A percentile compares a stretch with the other conserved stretches of the same genome.
Conservation (phyloP, 108 stramenopile species). For the Skeletonema grethae region DNA sequence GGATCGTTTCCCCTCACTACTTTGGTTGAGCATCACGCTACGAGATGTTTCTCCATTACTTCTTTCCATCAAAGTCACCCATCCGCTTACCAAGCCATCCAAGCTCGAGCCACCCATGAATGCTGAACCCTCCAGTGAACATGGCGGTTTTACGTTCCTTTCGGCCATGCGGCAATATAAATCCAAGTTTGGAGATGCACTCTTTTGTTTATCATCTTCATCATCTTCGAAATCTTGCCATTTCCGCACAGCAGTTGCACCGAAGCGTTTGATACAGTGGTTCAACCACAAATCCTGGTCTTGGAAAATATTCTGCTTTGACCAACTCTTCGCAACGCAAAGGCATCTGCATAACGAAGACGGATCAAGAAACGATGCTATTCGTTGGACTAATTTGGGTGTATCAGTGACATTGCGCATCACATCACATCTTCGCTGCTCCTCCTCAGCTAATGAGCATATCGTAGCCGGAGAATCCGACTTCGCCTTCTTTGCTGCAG, state of each 20-base stretch:
- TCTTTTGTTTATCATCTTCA: constrained; percentile 42
- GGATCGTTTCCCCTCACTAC: constrained; percentile 23
- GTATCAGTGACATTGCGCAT: constrained; percentile 16
- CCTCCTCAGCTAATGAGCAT: not conserved
- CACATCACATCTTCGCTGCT: constrained; percentile 16
- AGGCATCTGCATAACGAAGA: constrained; percentile 52
- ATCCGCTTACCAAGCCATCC: constrained; percentile 60
- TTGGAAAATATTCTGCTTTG: constrained; percentile 47
- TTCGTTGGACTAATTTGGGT: constrained; percentile 14
- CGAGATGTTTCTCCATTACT: constrained; percentile 87
- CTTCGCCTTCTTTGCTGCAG: constrained; percentile 32
- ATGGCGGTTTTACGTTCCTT: constrained; percentile 66
- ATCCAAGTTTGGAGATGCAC: constrained; percentile 12
- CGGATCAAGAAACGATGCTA: constrained; percentile 72
- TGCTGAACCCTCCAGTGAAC: constrained; percentile 38
- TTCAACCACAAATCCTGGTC: constrained; percentile 61
- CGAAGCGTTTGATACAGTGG: constrained; percentile 68
- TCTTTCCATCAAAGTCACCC: constrained; percentile 77
- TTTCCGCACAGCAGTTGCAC: constrained; percentile 62
- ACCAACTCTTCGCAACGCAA: constrained; percentile 53
- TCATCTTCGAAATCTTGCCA: constrained; percentile 70
- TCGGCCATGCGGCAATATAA: constrained; percentile 70
- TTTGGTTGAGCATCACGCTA: constrained; percentile 49
- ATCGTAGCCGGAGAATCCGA: not conserved
- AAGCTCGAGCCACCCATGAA: constrained; percentile 62